Percentiles rank a stretch among this genome's conserved stretches.
phyloP scores from a whole-genome alignment of 2,329 filamentous ascomycete species.

The Mollisiaceae sp. region DNA sequence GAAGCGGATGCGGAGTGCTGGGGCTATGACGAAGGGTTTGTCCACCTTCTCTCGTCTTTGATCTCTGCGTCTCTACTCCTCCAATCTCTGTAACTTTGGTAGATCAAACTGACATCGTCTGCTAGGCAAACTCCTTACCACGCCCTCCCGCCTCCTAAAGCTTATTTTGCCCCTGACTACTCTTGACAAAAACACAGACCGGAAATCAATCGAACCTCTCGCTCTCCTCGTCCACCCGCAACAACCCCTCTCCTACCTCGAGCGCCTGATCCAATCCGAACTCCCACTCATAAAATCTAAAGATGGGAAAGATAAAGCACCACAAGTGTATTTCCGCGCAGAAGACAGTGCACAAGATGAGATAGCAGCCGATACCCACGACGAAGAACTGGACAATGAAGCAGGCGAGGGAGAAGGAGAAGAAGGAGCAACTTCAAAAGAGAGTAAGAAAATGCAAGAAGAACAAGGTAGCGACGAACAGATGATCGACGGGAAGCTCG shows the following conservation, averaged over 20 bases:
- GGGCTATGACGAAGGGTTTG: slow-evolving; percentile 68
- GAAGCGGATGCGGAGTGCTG: slow-evolving; percentile 48
- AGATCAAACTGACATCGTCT: neutral
- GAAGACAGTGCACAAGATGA: slow-evolving; percentile 73
- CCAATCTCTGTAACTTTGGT: neutral
- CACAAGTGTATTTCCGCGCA: slow-evolving; percentile 78
- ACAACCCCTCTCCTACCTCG: slow-evolving; percentile 88
- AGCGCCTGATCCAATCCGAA: slow-evolving; percentile 87
- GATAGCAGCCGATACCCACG: slow-evolving; percentile 44
- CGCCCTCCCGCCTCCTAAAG: slow-evolving; percentile 80
- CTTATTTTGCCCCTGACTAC: slow-evolving; percentile 77
- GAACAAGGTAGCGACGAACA: slow-evolving; percentile 53
- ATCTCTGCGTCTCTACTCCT: neutral
- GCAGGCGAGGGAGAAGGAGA: slow-evolving; percentile 42
- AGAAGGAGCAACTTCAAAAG: slow-evolving; percentile 15
- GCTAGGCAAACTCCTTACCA: slow-evolving; percentile 77
- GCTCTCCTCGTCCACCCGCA: slow-evolving; percentile 87
- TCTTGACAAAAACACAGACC: slow-evolving; percentile 60
- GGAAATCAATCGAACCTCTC: slow-evolving; percentile 79
- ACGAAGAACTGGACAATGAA: slow-evolving; percentile 42
- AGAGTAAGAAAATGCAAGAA: slow-evolving; percentile 40
- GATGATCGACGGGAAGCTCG: slow-evolving; percentile 51
- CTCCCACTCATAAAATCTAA: slow-evolving; percentile 67
- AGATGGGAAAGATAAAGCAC: slow-evolving; percentile 70
- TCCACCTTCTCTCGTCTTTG: neutral